A percentile compares a stretch with the other conserved stretches of the same genome.
phyloP scores from a whole-genome alignment of 805 yeast species.

The Pichia cabralensis region DNA sequence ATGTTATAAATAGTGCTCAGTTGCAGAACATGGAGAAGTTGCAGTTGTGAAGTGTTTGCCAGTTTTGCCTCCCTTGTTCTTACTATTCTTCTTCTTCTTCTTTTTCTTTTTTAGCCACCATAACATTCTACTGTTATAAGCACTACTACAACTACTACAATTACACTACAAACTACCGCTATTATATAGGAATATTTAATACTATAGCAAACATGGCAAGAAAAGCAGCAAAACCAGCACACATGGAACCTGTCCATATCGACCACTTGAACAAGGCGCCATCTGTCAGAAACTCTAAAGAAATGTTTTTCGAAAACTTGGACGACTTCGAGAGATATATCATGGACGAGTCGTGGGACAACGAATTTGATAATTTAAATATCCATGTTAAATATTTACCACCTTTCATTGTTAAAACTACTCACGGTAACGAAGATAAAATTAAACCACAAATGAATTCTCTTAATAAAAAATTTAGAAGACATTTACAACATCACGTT shows the following conservation, averaged over 20 bases:
- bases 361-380: conserved; percentile 60
- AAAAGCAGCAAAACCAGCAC: conserved; percentile 13
- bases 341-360: conserved; percentile 67
- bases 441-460: conserved; percentile 65
- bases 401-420: conserved; percentile 58
- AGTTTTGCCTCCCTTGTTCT: no score
- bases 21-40: no score
- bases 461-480: conserved; percentile 58
- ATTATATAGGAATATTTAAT: no score
- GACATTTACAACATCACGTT: conserved; percentile 68
- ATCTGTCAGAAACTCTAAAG: conserved; percentile 21
- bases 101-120: no score
- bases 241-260: conserved; percentile 21
- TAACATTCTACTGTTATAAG: no score
- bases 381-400: conserved; percentile 62
- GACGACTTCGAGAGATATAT: conserved; percentile 52
- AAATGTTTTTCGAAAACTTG: conserved; percentile 48
- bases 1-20: no score
- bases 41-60: no score
- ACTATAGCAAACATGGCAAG: conserved; percentile 15
- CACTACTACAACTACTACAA: no score
- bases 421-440: conserved; percentile 61
- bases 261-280: conserved; percentile 24
- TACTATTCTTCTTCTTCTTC: no score
- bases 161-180: not conserved